These are phyloP conservation scores for Euclidium syriacum DNA, from an alignment of 345 rosid genomes.

Conservation along the genomic window DNA sequence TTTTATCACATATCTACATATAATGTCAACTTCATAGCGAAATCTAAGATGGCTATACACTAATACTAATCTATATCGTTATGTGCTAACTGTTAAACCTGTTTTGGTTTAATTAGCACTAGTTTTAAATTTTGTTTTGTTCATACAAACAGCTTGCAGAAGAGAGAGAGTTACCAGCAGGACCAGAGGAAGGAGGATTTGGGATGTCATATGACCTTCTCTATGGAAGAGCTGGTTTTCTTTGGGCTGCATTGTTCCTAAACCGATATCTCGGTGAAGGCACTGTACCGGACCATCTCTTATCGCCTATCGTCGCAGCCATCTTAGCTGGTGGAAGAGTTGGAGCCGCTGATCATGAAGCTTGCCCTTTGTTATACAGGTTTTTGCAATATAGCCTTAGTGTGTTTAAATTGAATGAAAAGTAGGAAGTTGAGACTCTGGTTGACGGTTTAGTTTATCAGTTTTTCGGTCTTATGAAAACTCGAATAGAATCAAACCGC, in stretches of 20 bases:
- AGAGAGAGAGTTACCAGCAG: conserved; percentile 81
- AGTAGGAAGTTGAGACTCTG: no score
- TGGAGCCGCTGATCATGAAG: conserved; percentile 62
- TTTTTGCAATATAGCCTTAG: neutral
- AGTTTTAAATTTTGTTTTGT: neutral
- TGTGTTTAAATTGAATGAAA: no score
- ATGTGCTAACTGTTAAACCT: neutral
- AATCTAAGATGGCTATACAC: no score
- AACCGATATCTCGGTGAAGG: conserved; percentile 65
- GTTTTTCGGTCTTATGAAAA: no score
- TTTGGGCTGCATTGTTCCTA: conserved; percentile 78
- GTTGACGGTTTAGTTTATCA: no score
- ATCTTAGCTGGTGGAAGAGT: conserved; percentile 83
- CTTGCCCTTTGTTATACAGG: conserved; percentile 80
- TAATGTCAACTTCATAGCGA: no score
- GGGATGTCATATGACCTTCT: conserved; percentile 97
- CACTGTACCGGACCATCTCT: conserved; percentile 42
- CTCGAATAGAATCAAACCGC: no score
- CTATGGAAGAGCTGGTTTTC: conserved; percentile 87
- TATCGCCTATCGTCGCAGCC: conserved; percentile 66
- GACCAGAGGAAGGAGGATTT: conserved; percentile 90
- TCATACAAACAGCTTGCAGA: conserved; percentile 49
- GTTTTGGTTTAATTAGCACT: neutral
- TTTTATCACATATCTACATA: no score
- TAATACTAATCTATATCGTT: no score